Evolutionary conservation across 1,284 basidiomycete genomes (phyloP), one percentile per base, ranked within the genome.

Genomic region (Peniophora sp.): DNA sequence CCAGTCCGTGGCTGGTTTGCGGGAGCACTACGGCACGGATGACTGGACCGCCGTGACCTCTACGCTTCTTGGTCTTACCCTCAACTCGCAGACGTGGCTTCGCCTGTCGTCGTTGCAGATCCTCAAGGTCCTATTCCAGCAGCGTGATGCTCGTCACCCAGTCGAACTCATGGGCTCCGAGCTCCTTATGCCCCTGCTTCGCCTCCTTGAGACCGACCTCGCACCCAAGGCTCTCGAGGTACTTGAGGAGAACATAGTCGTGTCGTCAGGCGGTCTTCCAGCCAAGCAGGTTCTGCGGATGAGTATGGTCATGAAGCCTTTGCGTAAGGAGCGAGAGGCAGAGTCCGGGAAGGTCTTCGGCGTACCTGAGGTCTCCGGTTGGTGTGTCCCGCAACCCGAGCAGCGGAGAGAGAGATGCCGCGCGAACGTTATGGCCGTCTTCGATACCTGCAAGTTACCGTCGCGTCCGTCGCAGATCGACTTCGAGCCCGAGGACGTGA

Each of bases 221-320:
- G 86, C 93, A 5, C 68, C 84, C 2, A 82, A 91, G 56, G 94
- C 94, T 0, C 75, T 97, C 44, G 92, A 96, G 47, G 92, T 97
- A 16, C 78, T 97, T 1, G 93, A 97, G 60, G 88, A 94, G 60
- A 92, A 91, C 0, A 81, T 91, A 63, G 79, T 79, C 20, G 84
- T 92, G 61, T 82, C 82, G 1, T 82, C 82, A 0, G 84, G 80
- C 47, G 86, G 89, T 16, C 82, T 83, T 36, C 76, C 84, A 3
- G 88, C 89, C 0, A 86, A 87, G 53, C 88, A 92, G 58, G 87
- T 94, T n/a, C 71, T 94, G 38, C 81, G 84, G 8, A 92, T 89
- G 89, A 93, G 86, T 67, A 86, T 87, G 78, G 81, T 85, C 59
- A 64, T 75, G 36, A 73, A 72, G 46, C 65, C 73, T 24, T 64